Evolutionary conservation across 495 filamentous ascomycete species (phyloP), one percentile per base, ranked within the genome.

Genomic region (Amorphotheca resinae): DNA sequence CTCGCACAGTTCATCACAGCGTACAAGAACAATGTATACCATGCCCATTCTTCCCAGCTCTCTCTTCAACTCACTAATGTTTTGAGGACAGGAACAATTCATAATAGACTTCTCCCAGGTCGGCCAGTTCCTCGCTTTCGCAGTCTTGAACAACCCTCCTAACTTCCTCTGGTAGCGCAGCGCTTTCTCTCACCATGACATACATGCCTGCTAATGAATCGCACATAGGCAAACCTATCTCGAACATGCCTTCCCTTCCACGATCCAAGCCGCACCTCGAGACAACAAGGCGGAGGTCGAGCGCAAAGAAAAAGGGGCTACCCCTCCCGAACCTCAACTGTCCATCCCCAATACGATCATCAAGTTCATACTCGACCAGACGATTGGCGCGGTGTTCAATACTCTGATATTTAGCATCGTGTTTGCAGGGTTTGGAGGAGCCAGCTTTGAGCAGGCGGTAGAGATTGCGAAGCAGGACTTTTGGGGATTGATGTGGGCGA

Each of bases 291-390:
- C 63, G 38, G 60, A 54, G 20, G 58, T 65, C 22, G 65, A 70
- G 33, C 56, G 50, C 17, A 63, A 68, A 41, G 59, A 62, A 41
- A 50, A 53, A 17, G 50, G 53, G 8, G 55, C 63, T 26, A 59
- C 64, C 33, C 52, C 69, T 5, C 59, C 67, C 22, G 64, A 70
- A 56, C 59, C 64, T 3, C 61, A 64, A 35, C 64, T 89, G 25
- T 82, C 82, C 47, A 59, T 77, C 34, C 54, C 52, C 33, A 91
- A 94, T 58, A 91, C 88, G 4, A 39, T 68, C 31, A 77, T 76
- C 64, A 98, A 98, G 60, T 79, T 93, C 41, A 12, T 76, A 4
- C 67, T 95, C 2, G 91, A 98, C 57, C 87, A 93, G 60, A 84
- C 81, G 0, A 40, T 87, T 9, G 82, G 80, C 9, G 81, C 79